These are phyloP conservation scores for Cinnamomum chago DNA, from an alignment of 164 flowering plant species.

Conservation along the genomic window DNA sequence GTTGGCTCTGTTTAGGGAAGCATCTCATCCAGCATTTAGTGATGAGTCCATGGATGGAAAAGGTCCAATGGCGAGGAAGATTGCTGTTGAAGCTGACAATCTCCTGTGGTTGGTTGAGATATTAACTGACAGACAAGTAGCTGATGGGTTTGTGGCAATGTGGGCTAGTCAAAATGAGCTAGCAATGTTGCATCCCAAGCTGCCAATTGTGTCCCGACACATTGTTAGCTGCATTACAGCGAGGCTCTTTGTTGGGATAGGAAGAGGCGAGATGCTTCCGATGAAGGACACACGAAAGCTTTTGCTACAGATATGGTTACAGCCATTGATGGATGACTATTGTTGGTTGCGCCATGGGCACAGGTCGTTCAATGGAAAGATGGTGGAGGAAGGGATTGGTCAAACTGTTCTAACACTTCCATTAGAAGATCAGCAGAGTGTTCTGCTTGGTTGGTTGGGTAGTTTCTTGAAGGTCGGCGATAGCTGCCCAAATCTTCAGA, in stretches of 20 bases:
- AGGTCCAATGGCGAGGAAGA: slow-evolving; percentile 50
- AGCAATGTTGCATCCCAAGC: slow-evolving; percentile 54
- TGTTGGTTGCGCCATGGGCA: slow-evolving; percentile 83
- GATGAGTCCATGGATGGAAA: slow-evolving; percentile 31
- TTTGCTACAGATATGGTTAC: slow-evolving; percentile 75
- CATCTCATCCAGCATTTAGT: slow-evolving; percentile 47
- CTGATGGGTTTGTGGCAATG: slow-evolving; percentile 67
- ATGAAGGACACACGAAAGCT: slow-evolving; percentile 67
- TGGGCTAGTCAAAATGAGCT: slow-evolving; percentile 83
- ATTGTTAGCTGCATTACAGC: slow-evolving; percentile 79
- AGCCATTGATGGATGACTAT: slow-evolving; percentile 87
- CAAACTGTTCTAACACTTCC: slow-evolving; percentile 89
- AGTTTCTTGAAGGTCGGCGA: slow-evolving; percentile 79
- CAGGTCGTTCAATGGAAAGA: slow-evolving; percentile 74
- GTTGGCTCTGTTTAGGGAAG: slow-evolving; percentile 49
- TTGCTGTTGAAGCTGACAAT: slow-evolving; percentile 74
- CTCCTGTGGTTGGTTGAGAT: slow-evolving; percentile 91
- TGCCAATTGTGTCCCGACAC: slow-evolving; percentile 63
- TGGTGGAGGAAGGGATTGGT: slow-evolving; percentile 96
- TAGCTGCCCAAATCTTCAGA: slow-evolving; percentile 89
- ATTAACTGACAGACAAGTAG: slow-evolving; percentile 63
- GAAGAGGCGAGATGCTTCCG: slow-evolving; percentile 84
- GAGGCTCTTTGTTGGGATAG: slow-evolving; percentile 82
- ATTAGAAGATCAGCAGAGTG: slow-evolving; percentile 82
- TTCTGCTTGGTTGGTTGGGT: slow-evolving; percentile 81